Conservation (phyloP, 306 rosid genomes). For the Vigna trinervia region DNA sequence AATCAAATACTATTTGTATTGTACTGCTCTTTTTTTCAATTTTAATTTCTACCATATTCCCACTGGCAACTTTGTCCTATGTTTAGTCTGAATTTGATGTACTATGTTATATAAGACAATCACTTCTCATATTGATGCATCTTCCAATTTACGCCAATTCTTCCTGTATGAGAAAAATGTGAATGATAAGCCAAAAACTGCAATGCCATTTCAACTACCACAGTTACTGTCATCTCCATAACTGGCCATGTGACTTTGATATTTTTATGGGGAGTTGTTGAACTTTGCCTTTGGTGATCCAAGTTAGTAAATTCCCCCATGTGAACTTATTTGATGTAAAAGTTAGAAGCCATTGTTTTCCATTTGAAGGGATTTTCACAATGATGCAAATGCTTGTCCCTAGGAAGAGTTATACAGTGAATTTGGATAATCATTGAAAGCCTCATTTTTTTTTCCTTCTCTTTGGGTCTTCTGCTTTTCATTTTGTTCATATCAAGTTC, state of each 20-base stretch:
- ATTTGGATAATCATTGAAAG: constrained; percentile 22
- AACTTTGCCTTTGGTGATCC: constrained; percentile 47
- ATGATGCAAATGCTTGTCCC: constrained; percentile 13
- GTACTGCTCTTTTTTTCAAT: background rate
- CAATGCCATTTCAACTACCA: constrained; percentile 50
- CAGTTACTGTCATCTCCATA: constrained; percentile 43
- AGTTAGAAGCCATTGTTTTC: constrained; percentile 36
- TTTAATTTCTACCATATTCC: background rate
- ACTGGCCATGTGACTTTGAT: constrained; percentile 41
- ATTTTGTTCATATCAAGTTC: constrained; percentile 9
- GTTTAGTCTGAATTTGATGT: constrained; percentile 24
- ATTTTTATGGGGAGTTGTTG: constrained; percentile 49
- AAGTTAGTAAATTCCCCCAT: constrained; percentile 40
- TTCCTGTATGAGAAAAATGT: constrained; percentile 25
- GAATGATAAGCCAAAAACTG: constrained; percentile 39
- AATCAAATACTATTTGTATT: background rate
- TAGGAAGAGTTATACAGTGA: constrained; percentile 25
- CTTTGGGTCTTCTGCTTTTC: constrained; percentile 8
- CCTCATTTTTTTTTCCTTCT: constrained; percentile 13
- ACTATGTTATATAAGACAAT: constrained; percentile 26
- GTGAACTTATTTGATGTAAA: constrained; percentile 43
- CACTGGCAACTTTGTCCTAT: background rate
- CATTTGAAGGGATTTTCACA: constrained; percentile 35
- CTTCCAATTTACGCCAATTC: constrained; percentile 37
- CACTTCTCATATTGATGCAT: constrained; percentile 17